Evolutionary conservation across 495 filamentous ascomycete species (phyloP).

Genomic region (Penicillium malachiteum): DNA sequence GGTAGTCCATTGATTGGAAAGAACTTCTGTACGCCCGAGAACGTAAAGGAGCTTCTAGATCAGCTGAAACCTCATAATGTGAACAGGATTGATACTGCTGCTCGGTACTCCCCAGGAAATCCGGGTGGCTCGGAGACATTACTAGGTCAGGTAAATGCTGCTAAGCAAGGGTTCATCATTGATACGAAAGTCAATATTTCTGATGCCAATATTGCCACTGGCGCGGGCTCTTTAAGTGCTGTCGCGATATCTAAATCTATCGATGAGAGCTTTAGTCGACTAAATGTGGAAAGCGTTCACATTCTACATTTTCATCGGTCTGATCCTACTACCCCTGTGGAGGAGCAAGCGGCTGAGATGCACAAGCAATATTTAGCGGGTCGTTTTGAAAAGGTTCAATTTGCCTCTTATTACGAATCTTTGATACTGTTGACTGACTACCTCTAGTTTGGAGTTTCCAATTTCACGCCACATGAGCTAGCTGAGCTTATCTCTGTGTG

Average conservation of each 20-base stretch:
- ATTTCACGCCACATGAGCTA: conserved; percentile 32
- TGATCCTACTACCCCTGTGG: conserved; percentile 36
- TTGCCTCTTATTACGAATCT: neutral
- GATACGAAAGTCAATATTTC: conserved; percentile 40
- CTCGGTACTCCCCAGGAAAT: conserved; percentile 43
- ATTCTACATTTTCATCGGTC: conserved; percentile 34
- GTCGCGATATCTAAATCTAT: conserved; percentile 20
- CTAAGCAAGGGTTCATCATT: conserved; percentile 31
- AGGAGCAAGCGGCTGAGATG: conserved; percentile 35
- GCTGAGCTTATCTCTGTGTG: conserved; percentile 34
- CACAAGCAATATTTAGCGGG: conserved; percentile 29
- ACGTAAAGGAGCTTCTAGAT: conserved; percentile 27
- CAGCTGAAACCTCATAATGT: conserved; percentile 30
- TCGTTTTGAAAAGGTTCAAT: conserved; percentile 24
- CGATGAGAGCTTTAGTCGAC: conserved; percentile 21
- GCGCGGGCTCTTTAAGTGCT: conserved; percentile 22
- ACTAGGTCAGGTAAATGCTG: conserved; percentile 35
- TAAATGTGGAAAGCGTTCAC: conserved; percentile 28
- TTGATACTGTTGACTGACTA: neutral
- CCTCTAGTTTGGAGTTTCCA: conserved; percentile 40
- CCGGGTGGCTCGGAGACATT: conserved; percentile 42
- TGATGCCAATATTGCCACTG: neutral
- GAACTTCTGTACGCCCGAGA: conserved; percentile 14
- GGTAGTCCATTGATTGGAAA: conserved; percentile 29
- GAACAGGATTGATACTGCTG: conserved; percentile 40